Base-by-base conservation (phyloP, 371 early-diverging fungal genomes). In the Choanephora cucurbitarum region DNA sequence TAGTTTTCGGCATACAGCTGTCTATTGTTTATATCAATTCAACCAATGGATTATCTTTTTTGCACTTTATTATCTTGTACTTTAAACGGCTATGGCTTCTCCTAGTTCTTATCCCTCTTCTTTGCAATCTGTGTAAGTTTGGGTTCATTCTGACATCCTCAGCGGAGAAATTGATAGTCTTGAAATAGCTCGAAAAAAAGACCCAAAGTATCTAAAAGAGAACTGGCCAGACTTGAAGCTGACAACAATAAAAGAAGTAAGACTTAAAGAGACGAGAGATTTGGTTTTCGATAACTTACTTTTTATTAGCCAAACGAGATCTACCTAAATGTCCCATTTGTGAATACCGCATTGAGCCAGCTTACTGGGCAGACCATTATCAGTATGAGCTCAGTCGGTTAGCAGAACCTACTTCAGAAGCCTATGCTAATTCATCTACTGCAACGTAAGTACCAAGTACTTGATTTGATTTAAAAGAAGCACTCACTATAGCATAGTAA, bases 321-420 rank as follows among this genome's bases (percentile, higher is more conserved):
- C 52, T 58, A 23, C 71, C 81, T 21, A 80, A 81, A 64, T 84
- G 85, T 57, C 83, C 85, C 7, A 70, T 84, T 34, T 84, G 85
- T 51, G 69, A 75, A 52, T 73, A 77, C 22, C 72, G 73, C 23
- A 77, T 84, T 15, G 69, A 77, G 6, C 75, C 72, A 11, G 57
- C 55, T 3, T 72, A 84, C 32, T 82, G 79, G 71, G 63, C 66
- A 39, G 67, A 67, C 3, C 85, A 84, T 63, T 84, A 81, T 50
- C 60, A 72, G 23, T 73, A 74, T 64, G 85, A 84, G 59, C 62
- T 84, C 0, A 48, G 55, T 10, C 69, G 77, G 13, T 45, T 84
- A 33, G 72, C 80, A 14, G 67, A 77, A 19, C 47, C 69, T 6
- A 62, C 72, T 18, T 70, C 72, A 28, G 79, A 76, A 62, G 53